phyloP scores from a whole-genome alignment of 495 filamentous ascomycete genomes.

The Neurospora sp. region DNA sequence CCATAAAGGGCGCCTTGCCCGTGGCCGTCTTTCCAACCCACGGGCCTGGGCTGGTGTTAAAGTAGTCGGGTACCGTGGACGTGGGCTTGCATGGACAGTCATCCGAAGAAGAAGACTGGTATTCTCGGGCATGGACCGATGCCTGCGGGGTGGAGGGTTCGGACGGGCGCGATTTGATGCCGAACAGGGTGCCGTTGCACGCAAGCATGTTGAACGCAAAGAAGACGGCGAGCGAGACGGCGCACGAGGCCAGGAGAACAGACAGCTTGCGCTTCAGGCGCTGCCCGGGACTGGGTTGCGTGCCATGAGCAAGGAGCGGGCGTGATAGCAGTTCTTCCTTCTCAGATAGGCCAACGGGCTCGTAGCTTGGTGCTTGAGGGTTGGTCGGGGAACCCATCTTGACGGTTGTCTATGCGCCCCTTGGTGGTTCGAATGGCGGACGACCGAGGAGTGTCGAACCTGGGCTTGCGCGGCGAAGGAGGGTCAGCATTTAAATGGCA shows the following conservation, averaged over 20 bases:
- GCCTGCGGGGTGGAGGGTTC: background rate
- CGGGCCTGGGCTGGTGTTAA: conserved; percentile 39
- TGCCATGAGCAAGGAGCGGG: background rate
- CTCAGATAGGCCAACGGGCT: conserved; percentile 6
- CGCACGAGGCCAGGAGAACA: conserved; percentile 1
- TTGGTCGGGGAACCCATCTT: background rate
- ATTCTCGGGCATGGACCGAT: background rate
- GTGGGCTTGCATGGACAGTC: conserved; percentile 9
- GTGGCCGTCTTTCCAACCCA: conserved; percentile 48
- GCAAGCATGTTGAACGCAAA: conserved; percentile 7
- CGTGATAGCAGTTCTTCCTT: background rate
- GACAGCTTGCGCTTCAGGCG: background rate
- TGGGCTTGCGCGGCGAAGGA: background rate
- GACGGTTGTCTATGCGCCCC: background rate
- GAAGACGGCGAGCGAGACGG: conserved; percentile 8
- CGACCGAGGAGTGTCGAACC: background rate
- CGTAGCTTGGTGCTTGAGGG: conserved; percentile 1
- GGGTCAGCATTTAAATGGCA: background rate
- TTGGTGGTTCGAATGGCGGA: background rate
- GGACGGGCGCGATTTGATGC: background rate
- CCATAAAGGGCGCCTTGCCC: conserved; percentile 45
- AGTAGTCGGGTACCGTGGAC: conserved; percentile 41
- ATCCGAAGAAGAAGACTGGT: background rate
- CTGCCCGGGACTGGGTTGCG: background rate
- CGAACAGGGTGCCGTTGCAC: conserved; percentile 7